These are phyloP conservation scores for Picea glauca DNA, from an alignment of 75 land plant genomes.

Conservation along the genomic window DNA sequence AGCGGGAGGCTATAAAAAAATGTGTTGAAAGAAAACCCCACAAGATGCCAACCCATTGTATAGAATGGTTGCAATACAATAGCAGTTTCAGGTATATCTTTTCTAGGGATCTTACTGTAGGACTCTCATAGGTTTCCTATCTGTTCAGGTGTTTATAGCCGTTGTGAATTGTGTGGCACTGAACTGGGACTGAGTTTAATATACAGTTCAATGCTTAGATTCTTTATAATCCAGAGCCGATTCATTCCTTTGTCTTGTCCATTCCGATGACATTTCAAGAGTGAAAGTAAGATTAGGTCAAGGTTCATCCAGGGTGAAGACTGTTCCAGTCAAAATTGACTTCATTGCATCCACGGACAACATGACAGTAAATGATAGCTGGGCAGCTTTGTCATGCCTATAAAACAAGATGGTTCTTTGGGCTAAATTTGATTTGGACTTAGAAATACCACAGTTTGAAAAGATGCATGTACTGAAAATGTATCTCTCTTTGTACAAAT, in stretches of 20 bases:
- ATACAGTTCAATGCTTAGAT: background rate
- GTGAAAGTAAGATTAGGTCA: background rate
- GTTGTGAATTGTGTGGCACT: background rate
- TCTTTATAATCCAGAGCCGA: background rate
- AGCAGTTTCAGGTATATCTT: conserved; percentile 35
- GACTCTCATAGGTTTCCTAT: background rate
- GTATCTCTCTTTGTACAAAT: background rate
- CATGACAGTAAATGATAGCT: background rate
- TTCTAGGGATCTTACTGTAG: conserved; percentile 19
- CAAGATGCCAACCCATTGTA: conserved; percentile 22
- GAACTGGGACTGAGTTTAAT: background rate
- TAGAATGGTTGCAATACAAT: conserved; percentile 35
- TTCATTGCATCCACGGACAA: background rate
- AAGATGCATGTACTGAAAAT: background rate
- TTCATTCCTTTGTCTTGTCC: background rate
- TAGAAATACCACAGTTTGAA: background rate
- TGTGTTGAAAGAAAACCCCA: conserved; percentile 23
- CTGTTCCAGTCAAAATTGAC: background rate
- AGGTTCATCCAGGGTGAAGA: background rate
- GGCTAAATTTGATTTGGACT: background rate
- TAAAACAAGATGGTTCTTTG: background rate
- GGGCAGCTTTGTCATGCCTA: background rate
- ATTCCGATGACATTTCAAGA: background rate
- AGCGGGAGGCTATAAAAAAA: conserved; percentile 17
- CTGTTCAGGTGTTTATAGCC: background rate